Evolutionary conservation across 2,329 filamentous ascomycete genomes (phyloP), one percentile per base, ranked within the genome.

Genomic region (Leptosphaerulina australis): DNA sequence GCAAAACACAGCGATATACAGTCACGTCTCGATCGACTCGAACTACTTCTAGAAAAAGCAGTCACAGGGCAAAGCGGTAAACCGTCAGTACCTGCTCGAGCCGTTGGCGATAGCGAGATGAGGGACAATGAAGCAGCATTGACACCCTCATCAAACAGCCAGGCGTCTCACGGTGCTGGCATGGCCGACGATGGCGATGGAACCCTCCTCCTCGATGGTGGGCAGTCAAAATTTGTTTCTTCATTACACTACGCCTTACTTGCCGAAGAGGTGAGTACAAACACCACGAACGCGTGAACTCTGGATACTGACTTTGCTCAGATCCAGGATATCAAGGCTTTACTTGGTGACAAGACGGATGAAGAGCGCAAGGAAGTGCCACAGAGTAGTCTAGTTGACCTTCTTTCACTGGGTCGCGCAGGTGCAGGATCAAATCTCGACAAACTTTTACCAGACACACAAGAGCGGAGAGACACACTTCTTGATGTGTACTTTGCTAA

Each of bases 171-270:
- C 9, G 64, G 62, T 10, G 64, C 60, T n/a, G 69, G 70, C 5
- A 72, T 72, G 14, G 66, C 69, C 12, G 71, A 73, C 43, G 67
- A 66, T 35, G 60, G 68, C 25, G 64, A 73, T 47, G 71, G 71
- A 4, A 73, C 69, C 6, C 50, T 74, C 5, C 50, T 74, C 12
- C 51, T 74, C 5, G 71, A 73, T 26, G 69, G 67, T 22, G 70
- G 70, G 9, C 64, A 72, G 28, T 67, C 69, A n/a, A 67, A 73
- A 21, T 74, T 74, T 41, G 71, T 74, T 2, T 74, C 71, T 4
- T 72, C 71, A 22, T 53, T 74, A n/a, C 71, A 74, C 40, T 74
- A 68, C 50, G 69, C 71, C 14, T 55, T 74, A n/a, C 56, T 74
- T 29, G 70, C 71, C 28, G 71, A 73, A 14, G 70, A 74, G 63